phyloP scores from a whole-genome alignment of 768 basidiomycete species.

The Serendipita sp. region DNA sequence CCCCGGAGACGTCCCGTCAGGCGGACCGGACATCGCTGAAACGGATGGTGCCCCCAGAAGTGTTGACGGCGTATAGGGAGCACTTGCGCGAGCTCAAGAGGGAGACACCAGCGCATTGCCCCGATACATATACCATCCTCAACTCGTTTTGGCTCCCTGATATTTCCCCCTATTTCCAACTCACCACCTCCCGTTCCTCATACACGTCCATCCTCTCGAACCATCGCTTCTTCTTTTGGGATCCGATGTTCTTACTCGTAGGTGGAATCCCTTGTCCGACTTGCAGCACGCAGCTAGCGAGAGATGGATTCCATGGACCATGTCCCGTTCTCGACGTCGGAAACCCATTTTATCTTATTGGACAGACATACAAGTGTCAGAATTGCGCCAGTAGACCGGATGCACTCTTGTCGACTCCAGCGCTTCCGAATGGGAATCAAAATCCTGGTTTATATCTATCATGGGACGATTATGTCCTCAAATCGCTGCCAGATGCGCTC shows the following conservation, averaged over 20 bases:
- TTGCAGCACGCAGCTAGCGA: conserved; percentile 24
- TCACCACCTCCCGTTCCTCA: not conserved
- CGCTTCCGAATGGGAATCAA: not conserved
- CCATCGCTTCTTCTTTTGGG: conserved; percentile 76
- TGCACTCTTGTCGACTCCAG: not conserved
- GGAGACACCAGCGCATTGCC: not conserved
- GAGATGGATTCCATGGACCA: conserved; percentile 27
- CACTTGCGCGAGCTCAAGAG: not conserved
- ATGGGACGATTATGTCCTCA: not conserved
- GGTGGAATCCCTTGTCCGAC: conserved; percentile 62
- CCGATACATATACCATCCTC: not conserved
- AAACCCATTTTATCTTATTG: conserved; percentile 2
- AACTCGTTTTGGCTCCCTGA: not conserved
- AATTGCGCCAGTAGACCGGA: not conserved
- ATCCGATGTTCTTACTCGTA: conserved; percentile 66
- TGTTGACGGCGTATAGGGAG: not conserved
- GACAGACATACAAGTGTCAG: not conserved
- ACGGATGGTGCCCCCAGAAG: not conserved
- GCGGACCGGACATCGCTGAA: not conserved
- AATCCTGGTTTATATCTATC: not conserved
- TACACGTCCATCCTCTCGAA: not conserved
- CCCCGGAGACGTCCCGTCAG: not conserved
- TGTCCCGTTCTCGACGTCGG: conserved; percentile 67
- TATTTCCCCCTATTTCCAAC: not conserved
- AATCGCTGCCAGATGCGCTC: not conserved